Percentiles rank a stretch among this genome's conserved stretches.
Conservation (phyloP, 305 asterid species). For the Fraxinus latifolia region DNA sequence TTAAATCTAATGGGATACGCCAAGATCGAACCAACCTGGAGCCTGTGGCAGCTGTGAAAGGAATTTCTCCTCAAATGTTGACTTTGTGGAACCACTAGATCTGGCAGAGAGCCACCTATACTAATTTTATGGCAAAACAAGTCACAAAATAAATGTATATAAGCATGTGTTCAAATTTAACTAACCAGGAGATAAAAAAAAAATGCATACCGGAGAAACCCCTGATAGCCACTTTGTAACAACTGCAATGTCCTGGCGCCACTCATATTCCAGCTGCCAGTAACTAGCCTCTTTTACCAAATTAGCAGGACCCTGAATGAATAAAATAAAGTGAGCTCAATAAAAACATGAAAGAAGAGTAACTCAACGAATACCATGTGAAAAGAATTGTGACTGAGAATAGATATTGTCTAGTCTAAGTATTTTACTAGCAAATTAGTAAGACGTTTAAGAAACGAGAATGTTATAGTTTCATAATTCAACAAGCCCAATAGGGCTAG, state of each 20-base stretch:
- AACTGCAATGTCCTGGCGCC: constrained; percentile 99
- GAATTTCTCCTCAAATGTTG: constrained; percentile 89
- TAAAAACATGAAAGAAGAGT: constrained; percentile 12
- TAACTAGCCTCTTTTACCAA: constrained; percentile 91
- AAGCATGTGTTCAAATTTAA: constrained; percentile 10
- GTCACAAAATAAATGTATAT: constrained; percentile 27
- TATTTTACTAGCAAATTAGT: neutral
- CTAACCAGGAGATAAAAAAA: constrained; percentile 24
- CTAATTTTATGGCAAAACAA: constrained; percentile 50
- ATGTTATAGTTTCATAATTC: constrained; percentile 13
- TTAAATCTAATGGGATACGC: neutral
- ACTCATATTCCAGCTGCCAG: constrained; percentile 94
- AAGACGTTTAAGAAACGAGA: constrained; percentile 9
- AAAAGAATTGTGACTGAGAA: constrained; percentile 1
- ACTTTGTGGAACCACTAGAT: constrained; percentile 61
- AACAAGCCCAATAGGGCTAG: constrained; percentile 22
- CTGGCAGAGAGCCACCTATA: constrained; percentile 98
- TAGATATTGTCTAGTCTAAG: constrained; percentile 17
- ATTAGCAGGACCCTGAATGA: constrained; percentile 72
- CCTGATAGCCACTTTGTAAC: constrained; percentile 98
- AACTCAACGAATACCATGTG: neutral
- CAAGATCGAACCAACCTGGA: constrained; percentile 59
- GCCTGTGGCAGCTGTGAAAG: constrained; percentile 86
- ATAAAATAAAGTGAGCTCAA: constrained; percentile 26
- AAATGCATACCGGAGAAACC: constrained; percentile 81